Percentiles rank a stretch among this genome's conserved stretches.
Conservation (phyloP, 345 rosid genomes). For the Eucalyptus cladocalyx region DNA sequence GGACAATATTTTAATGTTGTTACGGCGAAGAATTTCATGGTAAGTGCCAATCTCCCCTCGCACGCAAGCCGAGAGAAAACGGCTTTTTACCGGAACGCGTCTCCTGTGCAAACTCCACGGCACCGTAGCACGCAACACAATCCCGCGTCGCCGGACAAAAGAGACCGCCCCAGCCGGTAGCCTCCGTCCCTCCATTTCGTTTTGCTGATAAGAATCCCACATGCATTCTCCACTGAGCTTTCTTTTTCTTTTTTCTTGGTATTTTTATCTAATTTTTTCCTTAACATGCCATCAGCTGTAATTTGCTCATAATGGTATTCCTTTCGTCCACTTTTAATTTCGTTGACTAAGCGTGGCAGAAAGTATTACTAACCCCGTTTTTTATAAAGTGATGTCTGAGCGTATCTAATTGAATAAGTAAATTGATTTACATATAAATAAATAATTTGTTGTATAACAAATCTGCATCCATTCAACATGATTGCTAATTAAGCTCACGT, state of each 20-base stretch:
- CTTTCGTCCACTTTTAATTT: background rate
- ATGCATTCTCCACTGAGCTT: background rate
- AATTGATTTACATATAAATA: background rate
- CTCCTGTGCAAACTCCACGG: background rate
- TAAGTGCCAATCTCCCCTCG: background rate
- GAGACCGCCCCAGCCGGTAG: background rate
- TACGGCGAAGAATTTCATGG: background rate
- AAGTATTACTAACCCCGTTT: background rate
- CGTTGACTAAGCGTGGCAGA: background rate
- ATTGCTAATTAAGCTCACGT: background rate
- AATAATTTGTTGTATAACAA: background rate
- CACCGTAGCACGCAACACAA: background rate
- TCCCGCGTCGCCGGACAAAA: background rate
- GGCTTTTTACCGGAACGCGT: background rate
- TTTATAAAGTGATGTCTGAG: too few relatives aligned
- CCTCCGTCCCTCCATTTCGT: background rate
- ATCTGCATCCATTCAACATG: background rate
- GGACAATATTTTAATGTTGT: background rate
- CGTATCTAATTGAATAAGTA: rapidly evolving
- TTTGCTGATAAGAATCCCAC: background rate
- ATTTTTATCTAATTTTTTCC: background rate
- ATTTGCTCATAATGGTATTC: background rate
- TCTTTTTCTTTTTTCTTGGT: background rate
- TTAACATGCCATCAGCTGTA: background rate
- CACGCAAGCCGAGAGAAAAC: background rate